These are phyloP conservation scores for Sporothrix schenckii DNA, from an alignment of 2,329 filamentous ascomycete genomes.

Conservation along the genomic window DNA sequence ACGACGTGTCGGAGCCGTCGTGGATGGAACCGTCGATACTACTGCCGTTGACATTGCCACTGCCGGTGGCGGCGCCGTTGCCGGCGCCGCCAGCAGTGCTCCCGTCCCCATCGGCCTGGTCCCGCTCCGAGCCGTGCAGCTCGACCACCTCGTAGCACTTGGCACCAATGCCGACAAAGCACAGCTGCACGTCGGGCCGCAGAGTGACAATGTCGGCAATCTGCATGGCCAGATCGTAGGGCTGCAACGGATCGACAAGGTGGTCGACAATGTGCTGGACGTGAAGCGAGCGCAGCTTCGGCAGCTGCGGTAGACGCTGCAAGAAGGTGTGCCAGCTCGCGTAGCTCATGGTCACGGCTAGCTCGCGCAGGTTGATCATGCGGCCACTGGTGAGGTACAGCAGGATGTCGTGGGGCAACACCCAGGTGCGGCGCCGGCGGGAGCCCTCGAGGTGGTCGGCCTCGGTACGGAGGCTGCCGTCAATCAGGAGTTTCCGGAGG, in stretches of 20 bases:
- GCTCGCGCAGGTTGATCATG: conserved; percentile 71
- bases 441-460: conserved; percentile 41
- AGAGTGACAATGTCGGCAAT: conserved; percentile 78
- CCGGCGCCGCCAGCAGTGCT: conserved; percentile 36
- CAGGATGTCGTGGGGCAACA: conserved; percentile 68
- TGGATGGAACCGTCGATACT: conserved; percentile 35
- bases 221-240: conserved; percentile 72
- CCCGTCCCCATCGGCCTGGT: conserved; percentile 35
- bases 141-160: conserved; percentile 86
- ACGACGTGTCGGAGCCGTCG: conserved; percentile 33
- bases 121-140: conserved; percentile 47
- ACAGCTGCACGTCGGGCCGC: conserved; percentile 73
- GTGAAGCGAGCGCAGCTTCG: conserved; percentile 62
- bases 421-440: conserved; percentile 68
- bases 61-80: conserved; percentile 31
- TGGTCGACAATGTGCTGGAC: conserved; percentile 39
- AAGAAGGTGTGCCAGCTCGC: conserved; percentile 83
- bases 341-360: conserved; percentile 73
- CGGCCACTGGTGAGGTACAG: conserved; percentile 75
- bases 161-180: conserved; percentile 72
- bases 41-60: conserved; percentile 30
- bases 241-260: conserved; percentile 49
- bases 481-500: conserved; percentile 72
- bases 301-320: conserved; percentile 70
- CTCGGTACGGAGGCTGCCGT: conserved; percentile 62